phyloP scores from a whole-genome alignment of 2,329 filamentous ascomycete species.

The Dissoconium aciculare region DNA sequence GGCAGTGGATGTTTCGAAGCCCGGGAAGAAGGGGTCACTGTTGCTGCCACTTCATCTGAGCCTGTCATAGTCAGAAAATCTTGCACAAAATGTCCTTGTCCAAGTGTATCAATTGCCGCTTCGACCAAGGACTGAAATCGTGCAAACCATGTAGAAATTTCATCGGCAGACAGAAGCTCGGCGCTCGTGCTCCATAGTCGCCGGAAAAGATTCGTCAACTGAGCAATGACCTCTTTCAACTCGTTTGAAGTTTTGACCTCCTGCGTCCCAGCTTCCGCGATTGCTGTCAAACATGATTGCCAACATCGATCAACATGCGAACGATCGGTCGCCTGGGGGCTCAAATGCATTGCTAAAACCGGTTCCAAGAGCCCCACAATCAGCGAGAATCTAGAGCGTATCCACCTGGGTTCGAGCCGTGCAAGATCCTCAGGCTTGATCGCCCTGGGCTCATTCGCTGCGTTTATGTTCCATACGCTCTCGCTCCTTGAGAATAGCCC shows the following conservation, averaged over 20 bases:
- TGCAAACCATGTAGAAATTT: constrained; percentile 10
- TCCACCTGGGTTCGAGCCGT: constrained; percentile 71
- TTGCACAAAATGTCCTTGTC: constrained; percentile 35
- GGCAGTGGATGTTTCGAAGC: constrained; percentile 36
- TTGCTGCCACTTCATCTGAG: constrained; percentile 45
- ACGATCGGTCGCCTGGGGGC: constrained; percentile 19
- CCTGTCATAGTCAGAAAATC: constrained; percentile 39
- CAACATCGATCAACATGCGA: constrained; percentile 18
- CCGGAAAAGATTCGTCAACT: constrained; percentile 53
- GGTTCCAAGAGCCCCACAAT: constrained; percentile 49
- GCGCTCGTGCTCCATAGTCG: constrained; percentile 45
- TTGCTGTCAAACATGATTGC: constrained; percentile 41
- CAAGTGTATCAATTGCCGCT: constrained; percentile 37
- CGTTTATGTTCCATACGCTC: constrained; percentile 58
- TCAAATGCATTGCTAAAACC: constrained; percentile 37
- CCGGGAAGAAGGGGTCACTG: constrained; percentile 52
- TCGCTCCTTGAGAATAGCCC: constrained; percentile 51
- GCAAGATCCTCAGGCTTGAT: constrained; percentile 64
- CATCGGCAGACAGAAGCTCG: constrained; percentile 3
- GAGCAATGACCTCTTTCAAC: constrained; percentile 62
- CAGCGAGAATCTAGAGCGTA: constrained; percentile 52
- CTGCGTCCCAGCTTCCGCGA: constrained; percentile 57
- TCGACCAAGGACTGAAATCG: constrained; percentile 15
- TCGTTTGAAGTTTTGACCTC: constrained; percentile 83
- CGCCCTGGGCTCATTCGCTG: constrained; percentile 39